Conservation (phyloP, 2,329 filamentous ascomycete species). For the Paradendryphiella salina region DNA sequence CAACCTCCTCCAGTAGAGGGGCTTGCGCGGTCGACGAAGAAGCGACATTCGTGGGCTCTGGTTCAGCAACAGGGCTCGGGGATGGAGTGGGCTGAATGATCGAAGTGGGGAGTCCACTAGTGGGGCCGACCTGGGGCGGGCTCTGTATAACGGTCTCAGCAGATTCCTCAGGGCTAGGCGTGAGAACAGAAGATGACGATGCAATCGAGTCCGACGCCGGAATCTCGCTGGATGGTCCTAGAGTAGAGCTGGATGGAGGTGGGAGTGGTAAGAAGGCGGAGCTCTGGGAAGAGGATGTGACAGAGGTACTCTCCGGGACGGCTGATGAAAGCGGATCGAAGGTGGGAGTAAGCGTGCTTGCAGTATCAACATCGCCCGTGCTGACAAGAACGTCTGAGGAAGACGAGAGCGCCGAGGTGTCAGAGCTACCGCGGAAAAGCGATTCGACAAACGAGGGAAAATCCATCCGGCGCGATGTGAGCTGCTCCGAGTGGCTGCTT, state of each 20-base stretch:
- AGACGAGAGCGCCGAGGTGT: conserved; percentile 14
- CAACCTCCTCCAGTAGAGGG: not conserved
- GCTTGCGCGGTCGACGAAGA: too few relatives aligned
- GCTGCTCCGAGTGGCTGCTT: conserved; percentile 19
- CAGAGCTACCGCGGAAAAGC: conserved; percentile 25
- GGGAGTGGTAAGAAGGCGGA: conserved; percentile 3
- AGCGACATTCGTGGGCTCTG: too few relatives aligned
- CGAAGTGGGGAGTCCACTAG: conserved; percentile 17
- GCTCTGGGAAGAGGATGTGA: conserved; percentile 1
- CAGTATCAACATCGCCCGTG: conserved; percentile 16
- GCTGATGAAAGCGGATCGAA: conserved; percentile 21
- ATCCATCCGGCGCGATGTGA: conserved; percentile 30
- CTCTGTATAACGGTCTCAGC: not conserved
- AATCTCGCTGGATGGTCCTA: not conserved
- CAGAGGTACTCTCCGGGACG: conserved; percentile 15
- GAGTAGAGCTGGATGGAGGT: not conserved
- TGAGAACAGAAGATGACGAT: conserved; percentile 1
- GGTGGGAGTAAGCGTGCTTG: conserved; percentile 18
- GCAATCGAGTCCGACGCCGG: not conserved
- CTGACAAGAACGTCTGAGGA: conserved; percentile 10
- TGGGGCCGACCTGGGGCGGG: conserved; percentile 13
- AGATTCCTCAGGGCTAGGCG: conserved; percentile 11
- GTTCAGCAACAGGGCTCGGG: conserved; percentile 5
- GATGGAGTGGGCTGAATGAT: conserved; percentile 21
- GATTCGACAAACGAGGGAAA: conserved; percentile 35